Base-by-base conservation (phyloP, 345 rosid genomes). In the Nephelium lappaceum region DNA sequence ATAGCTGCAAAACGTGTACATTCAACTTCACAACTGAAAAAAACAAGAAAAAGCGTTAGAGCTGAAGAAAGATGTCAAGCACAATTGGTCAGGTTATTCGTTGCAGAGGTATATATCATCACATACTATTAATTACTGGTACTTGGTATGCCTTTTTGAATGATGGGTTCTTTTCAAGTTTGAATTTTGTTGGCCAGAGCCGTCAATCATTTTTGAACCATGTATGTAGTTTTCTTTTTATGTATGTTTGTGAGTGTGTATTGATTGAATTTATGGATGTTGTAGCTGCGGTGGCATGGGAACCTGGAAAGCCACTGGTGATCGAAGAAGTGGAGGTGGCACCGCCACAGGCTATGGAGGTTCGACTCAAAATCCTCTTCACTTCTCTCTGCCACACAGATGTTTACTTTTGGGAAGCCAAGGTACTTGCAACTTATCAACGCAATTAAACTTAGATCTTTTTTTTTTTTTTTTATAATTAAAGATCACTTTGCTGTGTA, bases 261-360 rank as follows among this genome's bases (percentile, higher is more conserved):
- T 38, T 19, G n/a, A 42, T 39, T 11, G 39, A 25, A 31, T 62
- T 24, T 43, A 51, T 71, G 57, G 25, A 5, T 6, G 65, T 15
- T 81, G 79, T 66, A 85, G 90, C 89, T 70, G 89, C 89, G 6
- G 86, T 89, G 58, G 87, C 88, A 62, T 89, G 90, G 90, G 89
- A 89, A 76, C 87, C 92, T 8, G 89, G 90, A 65, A 89, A 89
- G 83, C 90, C 89, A 69, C 68, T 89, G 73, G 84, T 79, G 66
- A 85, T 89, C 0, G 85, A 87, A 61, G 82, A 87, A 72, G 89
- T 87, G 83, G 92, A 87, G 70, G 89, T 87, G 77, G 89, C 89
- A 5, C 88, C 90, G 7, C 92, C 89, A 3, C 90, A 87, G 63
- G 77, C 77, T 11, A 84, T 62, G 67, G 88, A 87, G 66, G 90